Evolutionary conservation across 495 filamentous ascomycete species (phyloP).

Genomic region (Aspergillus affinis): DNA sequence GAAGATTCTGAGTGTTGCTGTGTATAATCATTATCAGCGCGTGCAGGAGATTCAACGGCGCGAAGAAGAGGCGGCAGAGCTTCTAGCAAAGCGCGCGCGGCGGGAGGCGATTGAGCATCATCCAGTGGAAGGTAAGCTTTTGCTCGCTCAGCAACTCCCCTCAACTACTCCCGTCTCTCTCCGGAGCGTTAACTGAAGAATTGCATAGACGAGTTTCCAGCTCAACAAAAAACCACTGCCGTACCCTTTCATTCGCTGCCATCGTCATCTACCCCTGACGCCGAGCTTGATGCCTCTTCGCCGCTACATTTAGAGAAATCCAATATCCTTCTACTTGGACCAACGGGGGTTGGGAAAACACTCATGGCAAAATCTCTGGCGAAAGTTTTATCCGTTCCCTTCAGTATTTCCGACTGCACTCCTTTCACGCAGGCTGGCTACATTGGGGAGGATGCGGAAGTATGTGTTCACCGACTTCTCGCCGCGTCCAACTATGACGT

Average conservation of each 20-base stretch:
- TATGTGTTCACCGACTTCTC: constrained; percentile 84
- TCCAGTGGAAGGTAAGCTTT: constrained; percentile 55
- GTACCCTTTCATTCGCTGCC: constrained; percentile 28
- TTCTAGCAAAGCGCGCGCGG: constrained; percentile 49
- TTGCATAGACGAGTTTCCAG: constrained; percentile 73
- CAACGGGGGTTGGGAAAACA: constrained; percentile 95
- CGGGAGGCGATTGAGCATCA: constrained; percentile 48
- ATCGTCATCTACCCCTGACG: constrained; percentile 28
- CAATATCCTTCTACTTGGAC: constrained; percentile 89
- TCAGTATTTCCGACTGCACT: constrained; percentile 97
- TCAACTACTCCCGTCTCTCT: neutral
- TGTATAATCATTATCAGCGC: constrained; percentile 97
- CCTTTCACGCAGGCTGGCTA: constrained; percentile 97
- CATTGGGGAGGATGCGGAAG: constrained; percentile 93
- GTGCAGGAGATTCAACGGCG: constrained; percentile 73
- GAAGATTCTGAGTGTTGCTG: constrained; percentile 85
- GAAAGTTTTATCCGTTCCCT: constrained; percentile 82
- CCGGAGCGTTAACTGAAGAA: constrained; percentile 1
- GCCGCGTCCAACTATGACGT: constrained; percentile 90
- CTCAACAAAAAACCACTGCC: constrained; percentile 62
- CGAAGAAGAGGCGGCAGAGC: constrained; percentile 74
- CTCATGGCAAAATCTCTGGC: constrained; percentile 87
- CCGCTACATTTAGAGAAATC: constrained; percentile 90
- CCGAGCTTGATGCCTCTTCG: constrained; percentile 50
- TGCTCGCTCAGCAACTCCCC: constrained; percentile 2